A percentile compares a stretch with the other conserved stretches of the same genome.
These are phyloP conservation scores for Trichoderma koningiopsis DNA, from an alignment of 2,329 filamentous ascomycete genomes.

Conservation along the genomic window DNA sequence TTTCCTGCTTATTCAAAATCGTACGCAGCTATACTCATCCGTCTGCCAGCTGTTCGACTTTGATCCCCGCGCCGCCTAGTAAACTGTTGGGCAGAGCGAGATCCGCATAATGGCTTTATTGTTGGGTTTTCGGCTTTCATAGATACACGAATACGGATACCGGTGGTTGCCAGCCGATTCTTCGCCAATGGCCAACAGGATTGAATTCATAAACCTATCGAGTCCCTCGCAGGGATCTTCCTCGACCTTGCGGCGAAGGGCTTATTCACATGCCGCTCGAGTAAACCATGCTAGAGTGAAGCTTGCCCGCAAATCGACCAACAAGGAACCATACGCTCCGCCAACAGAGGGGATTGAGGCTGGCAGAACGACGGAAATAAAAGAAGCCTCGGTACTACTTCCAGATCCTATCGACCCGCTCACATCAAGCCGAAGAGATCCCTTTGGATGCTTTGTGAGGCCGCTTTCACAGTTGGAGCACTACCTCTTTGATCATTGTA, in stretches of 20 bases:
- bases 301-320: neutral
- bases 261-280: constrained; percentile 10
- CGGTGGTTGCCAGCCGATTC: neutral
- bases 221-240: neutral
- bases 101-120: neutral
- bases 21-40: neutral
- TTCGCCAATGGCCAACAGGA: neutral
- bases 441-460: neutral
- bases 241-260: neutral
- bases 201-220: constrained; percentile 5
- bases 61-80: neutral
- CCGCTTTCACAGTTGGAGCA: neutral
- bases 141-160: neutral
- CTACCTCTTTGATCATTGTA: constrained; percentile 12
- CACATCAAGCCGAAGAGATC: neutral
- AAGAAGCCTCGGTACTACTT: neutral
- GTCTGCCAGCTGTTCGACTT: neutral
- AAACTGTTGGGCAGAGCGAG: neutral
- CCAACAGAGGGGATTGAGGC: neutral
- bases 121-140: neutral
- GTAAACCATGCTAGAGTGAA: constrained; percentile 5
- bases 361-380: neutral
- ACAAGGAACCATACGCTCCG: neutral
- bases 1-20: neutral
- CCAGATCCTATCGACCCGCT: neutral